Base-by-base conservation (phyloP, 2,329 filamentous ascomycete species). In the Coleophoma crateriformis region DNA sequence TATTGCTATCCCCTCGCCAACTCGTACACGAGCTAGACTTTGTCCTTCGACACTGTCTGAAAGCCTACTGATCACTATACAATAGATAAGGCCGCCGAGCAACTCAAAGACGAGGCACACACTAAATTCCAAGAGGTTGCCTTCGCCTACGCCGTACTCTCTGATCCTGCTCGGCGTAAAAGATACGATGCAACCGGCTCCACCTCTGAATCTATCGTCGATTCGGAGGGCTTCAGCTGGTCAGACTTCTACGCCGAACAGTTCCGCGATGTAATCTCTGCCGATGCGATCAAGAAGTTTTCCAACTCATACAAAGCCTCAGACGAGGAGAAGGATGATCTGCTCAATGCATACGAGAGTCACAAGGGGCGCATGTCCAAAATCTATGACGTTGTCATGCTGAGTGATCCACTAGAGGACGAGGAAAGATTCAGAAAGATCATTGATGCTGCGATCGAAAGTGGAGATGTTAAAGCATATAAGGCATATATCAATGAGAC, bases 91-190 rank as follows among this genome's bases (percentile, higher is more conserved):
- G 88, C 84, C 4, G 58, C 81, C 14, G 74, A 79, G 1, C 76
- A 82, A 19, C 72, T 85, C 47, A 90, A 89, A 63, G 77, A 84
- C 22, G 72, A 78, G 39, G 92, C 94, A 2, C 85, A 96, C 60
- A 75, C 77, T 53, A 85, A 80, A 48, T 99, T 99, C 67, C 94
- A 99, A 69, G 77, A 87, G 59, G 84, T 99, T 59, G 92, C 92
- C 20, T 92, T 96, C 62, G 92, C 94, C 47, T 96, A 97, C 64
- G 92, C 90, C 33, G 81, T 99, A 45, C 87, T 99, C 34, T 96
- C 89, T 33, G 89, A 96, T 59, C 77, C 86, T 19, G 76, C 77
- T 17, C 83, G 94, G 47, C 87, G 94, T 58, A 83, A 84, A 59
- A 87, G 89, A 51, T 99, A 96, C 72, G 92, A 99, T 65, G 76